Evolutionary conservation across 768 basidiomycete genomes (phyloP).

Genomic region (Leucosporidium creatinivorum): DNA sequence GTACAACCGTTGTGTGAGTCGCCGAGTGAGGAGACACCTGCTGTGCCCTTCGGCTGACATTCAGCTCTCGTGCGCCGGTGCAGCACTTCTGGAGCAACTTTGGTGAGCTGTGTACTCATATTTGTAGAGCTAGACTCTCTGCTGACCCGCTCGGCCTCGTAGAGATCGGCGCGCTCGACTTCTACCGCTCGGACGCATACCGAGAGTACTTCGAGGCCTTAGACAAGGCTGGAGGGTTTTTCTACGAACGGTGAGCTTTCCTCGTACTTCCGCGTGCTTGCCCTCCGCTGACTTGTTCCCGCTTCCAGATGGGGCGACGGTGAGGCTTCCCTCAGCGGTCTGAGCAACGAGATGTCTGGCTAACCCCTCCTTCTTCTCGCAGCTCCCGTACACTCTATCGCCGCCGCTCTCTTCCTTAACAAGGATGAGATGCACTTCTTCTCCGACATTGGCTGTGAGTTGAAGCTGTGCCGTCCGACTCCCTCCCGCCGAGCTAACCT

Average conservation of each 20-base stretch:
- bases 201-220: constrained; percentile 70
- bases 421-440: constrained; percentile 90
- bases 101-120: constrained; percentile 6
- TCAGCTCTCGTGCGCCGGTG: too few relatives aligned
- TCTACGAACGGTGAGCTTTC: constrained; percentile 69
- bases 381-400: constrained; percentile 85
- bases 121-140: too few relatives aligned
- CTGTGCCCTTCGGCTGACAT: too few relatives aligned
- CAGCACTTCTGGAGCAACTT: constrained; percentile 58
- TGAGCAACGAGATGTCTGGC: too few relatives aligned
- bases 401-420: constrained; percentile 75
- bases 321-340: too few relatives aligned
- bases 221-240: constrained; percentile 68
- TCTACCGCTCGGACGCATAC: constrained; percentile 79
- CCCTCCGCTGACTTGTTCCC: too few relatives aligned
- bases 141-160: background rate
- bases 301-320: too few relatives aligned
- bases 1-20: constrained; percentile 57
- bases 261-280: too few relatives aligned
- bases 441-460: constrained; percentile 69
- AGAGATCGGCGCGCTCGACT: constrained; percentile 65
- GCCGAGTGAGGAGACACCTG: too few relatives aligned
- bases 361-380: constrained; percentile 48
- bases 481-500: background rate
- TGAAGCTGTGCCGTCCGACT: background rate